These are phyloP conservation scores for Aspergillus aculeatinus DNA, from an alignment of 2,329 filamentous ascomycete genomes.

Conservation along the genomic window DNA sequence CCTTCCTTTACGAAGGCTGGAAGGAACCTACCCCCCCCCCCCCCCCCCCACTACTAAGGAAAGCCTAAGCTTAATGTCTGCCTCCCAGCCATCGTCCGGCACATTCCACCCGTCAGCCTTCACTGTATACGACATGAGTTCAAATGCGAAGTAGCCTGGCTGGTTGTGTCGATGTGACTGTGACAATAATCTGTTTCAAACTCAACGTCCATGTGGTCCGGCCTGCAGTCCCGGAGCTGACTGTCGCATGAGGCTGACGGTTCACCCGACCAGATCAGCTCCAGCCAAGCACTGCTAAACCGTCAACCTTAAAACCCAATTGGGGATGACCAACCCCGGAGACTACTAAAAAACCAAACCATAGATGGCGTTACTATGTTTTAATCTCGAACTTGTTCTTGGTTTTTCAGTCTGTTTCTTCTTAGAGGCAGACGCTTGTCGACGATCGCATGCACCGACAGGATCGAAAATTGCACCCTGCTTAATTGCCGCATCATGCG, in stretches of 20 bases:
- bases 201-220: constrained; percentile 7
- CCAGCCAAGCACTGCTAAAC: constrained; percentile 8
- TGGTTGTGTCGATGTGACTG: neutral
- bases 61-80: neutral
- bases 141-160: neutral
- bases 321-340: constrained; percentile 8
- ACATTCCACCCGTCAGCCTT: neutral
- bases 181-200: neutral
- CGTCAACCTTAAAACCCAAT: neutral
- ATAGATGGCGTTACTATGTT: neutral
- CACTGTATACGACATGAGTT: neutral
- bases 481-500: neutral
- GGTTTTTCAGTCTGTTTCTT: no score
- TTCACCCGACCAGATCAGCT: constrained; percentile 22
- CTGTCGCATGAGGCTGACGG: neutral
- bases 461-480: neutral
- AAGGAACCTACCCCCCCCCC: neutral
- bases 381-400: no score
- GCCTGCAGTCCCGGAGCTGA: neutral
- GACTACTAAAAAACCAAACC: neutral
- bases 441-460: neutral
- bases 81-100: neutral
- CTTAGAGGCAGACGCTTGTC: neutral
- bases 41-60: neutral
- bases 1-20: neutral